Evolutionary conservation across 139 green algal genomes (phyloP).

Genomic region (Trebouxia sp.): DNA sequence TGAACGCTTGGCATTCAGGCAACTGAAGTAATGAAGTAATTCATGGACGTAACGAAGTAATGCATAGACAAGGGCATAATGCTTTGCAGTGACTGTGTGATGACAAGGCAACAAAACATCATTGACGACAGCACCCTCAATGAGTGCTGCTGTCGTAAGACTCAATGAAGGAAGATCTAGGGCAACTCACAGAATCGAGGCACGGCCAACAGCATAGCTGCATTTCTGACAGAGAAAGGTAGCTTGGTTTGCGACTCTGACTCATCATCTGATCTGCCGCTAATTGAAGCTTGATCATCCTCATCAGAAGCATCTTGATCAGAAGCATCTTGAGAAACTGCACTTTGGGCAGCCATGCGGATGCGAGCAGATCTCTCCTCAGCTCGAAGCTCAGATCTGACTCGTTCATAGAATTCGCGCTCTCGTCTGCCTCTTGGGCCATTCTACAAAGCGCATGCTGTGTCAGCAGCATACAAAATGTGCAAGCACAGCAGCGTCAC

Average conservation of each 20-base stretch:
- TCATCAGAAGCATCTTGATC: slow-evolving; percentile 1
- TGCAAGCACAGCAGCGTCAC: too few relatives aligned
- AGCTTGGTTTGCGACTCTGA: slow-evolving; percentile 14
- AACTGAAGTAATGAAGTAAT: too few relatives aligned
- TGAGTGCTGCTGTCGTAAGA: too few relatives aligned
- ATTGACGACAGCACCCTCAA: too few relatives aligned
- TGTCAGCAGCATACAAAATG: not conserved
- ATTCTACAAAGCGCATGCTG: slow-evolving; percentile 30
- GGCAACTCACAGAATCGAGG: slow-evolving; percentile 67
- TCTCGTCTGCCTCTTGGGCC: slow-evolving; percentile 60
- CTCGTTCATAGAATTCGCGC: slow-evolving; percentile 56
- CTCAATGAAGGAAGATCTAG: too few relatives aligned
- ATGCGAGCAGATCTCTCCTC: not conserved
- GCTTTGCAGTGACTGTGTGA: not conserved
- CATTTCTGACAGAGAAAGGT: slow-evolving; percentile 56
- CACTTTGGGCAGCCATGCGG: not conserved
- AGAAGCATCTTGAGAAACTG: not conserved
- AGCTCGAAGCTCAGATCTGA: not conserved
- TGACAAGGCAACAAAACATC: too few relatives aligned
- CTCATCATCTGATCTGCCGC: slow-evolving; percentile 21
- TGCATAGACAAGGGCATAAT: not conserved
- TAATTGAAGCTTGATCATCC: not conserved
- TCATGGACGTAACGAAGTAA: not conserved
- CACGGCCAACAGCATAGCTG: slow-evolving; percentile 53
- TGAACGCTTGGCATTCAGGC: too few relatives aligned